These are phyloP conservation scores for Scenedesmus sp. DNA, from an alignment of 163 green algal genomes.

Conservation along the genomic window DNA sequence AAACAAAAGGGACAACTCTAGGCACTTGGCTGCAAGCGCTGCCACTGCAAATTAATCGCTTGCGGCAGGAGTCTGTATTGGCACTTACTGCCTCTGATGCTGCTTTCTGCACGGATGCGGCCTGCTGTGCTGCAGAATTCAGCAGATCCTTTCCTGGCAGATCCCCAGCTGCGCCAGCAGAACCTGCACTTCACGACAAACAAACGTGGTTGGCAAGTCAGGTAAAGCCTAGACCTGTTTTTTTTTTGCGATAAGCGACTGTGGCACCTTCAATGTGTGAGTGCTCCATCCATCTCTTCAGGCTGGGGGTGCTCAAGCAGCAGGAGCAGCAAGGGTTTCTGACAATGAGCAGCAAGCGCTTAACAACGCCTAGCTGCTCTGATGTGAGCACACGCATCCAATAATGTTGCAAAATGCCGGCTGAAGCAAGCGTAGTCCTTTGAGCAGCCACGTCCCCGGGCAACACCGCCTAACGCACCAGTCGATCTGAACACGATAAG, in stretches of 20 bases:
- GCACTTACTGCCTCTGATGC: constrained; percentile 5
- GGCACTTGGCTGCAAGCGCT: neutral
- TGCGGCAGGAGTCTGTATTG: neutral
- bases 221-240: too few relatives aligned
- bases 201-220: neutral
- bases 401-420: neutral
- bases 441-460: neutral
- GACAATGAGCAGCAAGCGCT: neutral
- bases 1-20: too few relatives aligned
- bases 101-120: neutral
- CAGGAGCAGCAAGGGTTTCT: constrained; percentile 6
- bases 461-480: constrained; percentile 2
- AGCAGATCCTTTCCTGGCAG: constrained; percentile 29
- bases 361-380: neutral
- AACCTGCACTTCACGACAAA: neutral
- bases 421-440: neutral
- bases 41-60: neutral
- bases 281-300: too few relatives aligned
- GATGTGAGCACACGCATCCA: neutral
- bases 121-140: neutral
- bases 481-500: neutral
- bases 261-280: too few relatives aligned
- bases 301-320: constrained; percentile 12
- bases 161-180: constrained; percentile 10
- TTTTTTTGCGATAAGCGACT: too few relatives aligned